phyloP scores from a whole-genome alignment of 78 protist species.

The slime mould (Dictyostelium discoideum) region DNA sequence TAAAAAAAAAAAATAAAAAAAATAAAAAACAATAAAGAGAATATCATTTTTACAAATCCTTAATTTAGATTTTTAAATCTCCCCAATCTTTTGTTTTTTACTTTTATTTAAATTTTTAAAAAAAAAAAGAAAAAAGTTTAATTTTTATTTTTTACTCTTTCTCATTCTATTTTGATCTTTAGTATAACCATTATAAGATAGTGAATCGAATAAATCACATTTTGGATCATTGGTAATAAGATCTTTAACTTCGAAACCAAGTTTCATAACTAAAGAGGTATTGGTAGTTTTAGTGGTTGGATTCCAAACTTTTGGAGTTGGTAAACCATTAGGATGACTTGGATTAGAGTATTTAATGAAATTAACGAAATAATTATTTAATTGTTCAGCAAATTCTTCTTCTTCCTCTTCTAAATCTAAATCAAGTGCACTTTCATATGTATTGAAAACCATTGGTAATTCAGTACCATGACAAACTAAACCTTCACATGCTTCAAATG shows the following conservation, averaged over 20 bases:
- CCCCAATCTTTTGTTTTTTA: too few species aligned
- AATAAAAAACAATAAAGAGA: too few species aligned
- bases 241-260: neutral
- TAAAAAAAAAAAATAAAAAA: neutral
- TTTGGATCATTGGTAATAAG: neutral
- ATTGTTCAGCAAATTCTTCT: neutral
- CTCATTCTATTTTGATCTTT: neutral
- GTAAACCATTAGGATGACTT: neutral
- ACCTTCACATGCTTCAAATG: conserved; percentile 61
- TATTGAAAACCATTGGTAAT: conserved; percentile 39
- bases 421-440: neutral
- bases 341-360: conserved; percentile 28
- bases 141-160: neutral
- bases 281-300: neutral
- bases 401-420: neutral
- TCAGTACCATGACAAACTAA: conserved; percentile 70
- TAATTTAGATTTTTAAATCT: too few species aligned
- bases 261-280: neutral
- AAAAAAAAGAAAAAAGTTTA: too few species aligned
- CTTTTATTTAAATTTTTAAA: too few species aligned
- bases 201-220: neutral
- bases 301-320: conserved; percentile 18
- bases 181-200: neutral
- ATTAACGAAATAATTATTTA: conserved; percentile 44
- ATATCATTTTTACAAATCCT: too few species aligned